Percentiles rank a stretch among this genome's conserved stretches.
Evolutionary conservation across 768 basidiomycete genomes (phyloP).

Genomic region (Rossbeevera mucosa): DNA sequence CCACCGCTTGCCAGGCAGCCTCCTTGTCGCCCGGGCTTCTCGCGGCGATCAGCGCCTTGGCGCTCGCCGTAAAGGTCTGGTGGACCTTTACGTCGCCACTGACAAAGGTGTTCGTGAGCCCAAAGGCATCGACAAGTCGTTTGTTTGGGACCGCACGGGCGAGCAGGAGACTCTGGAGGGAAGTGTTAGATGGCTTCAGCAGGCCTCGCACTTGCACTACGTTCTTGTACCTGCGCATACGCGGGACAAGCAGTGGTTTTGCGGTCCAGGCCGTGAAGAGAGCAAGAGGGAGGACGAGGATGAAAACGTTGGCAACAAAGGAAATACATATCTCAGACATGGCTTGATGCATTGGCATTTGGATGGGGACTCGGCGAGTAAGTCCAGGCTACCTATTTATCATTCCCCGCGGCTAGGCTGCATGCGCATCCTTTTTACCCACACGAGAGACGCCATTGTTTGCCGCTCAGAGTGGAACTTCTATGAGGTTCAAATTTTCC

Average conservation of each 20-base stretch:
- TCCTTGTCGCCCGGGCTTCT: constrained; percentile 2
- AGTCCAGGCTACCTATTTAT: constrained; percentile 10
- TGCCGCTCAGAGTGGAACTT: not conserved
- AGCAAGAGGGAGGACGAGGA: not conserved
- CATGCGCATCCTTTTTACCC: not conserved
- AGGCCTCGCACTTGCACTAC: constrained; percentile 5
- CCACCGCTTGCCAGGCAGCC: constrained; percentile 13
- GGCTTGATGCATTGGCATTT: not conserved
- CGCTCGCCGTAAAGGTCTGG: constrained; percentile 18
- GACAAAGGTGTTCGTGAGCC: constrained; percentile 50
- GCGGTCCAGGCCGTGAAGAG: not conserved
- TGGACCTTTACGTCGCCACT: constrained; percentile 32
- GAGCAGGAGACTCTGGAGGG: constrained; percentile 14
- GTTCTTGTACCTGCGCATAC: constrained; percentile 8
- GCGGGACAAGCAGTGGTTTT: not conserved
- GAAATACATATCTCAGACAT: constrained; percentile 1
- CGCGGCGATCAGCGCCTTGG: constrained; percentile 18
- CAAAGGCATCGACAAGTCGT: constrained; percentile 26
- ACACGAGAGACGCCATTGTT: not conserved
- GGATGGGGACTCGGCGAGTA: not conserved
- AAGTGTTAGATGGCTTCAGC: constrained; percentile 11
- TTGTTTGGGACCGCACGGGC: constrained; percentile 20
- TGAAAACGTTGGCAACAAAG: no score
- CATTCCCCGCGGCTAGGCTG: not conserved
- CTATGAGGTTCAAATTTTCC: not conserved